These are phyloP conservation scores for Rhizopus microsporus DNA, from an alignment of 371 early-diverging fungal genomes.

Conservation along the genomic window DNA sequence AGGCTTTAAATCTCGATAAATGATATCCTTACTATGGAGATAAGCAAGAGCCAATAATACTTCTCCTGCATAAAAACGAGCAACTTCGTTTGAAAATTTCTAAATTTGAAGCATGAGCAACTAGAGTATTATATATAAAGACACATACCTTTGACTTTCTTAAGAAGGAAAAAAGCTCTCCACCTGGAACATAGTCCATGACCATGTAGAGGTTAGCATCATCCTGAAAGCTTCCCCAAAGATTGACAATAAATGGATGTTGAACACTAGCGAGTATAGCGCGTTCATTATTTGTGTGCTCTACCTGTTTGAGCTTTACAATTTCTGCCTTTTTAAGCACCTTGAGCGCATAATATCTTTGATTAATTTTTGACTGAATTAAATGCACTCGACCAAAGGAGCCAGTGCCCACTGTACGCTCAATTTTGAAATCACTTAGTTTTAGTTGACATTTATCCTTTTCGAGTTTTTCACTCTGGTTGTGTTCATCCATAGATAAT, in stretches of 20 bases:
- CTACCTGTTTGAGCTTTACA: constrained; percentile 91
- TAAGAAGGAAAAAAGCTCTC: constrained; percentile 87
- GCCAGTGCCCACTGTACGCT: constrained; percentile 87
- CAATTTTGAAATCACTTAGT: constrained; percentile 48
- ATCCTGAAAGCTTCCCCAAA: constrained; percentile 89
- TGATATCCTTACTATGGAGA: constrained; percentile 77
- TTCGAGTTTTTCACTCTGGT: neutral
- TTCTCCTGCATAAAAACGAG: constrained; percentile 79
- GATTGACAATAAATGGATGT: constrained; percentile 88
- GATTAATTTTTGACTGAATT: constrained; percentile 63
- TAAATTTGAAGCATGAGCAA: constrained; percentile 8
- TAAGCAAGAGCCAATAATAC: constrained; percentile 73
- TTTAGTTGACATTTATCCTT: constrained; percentile 12
- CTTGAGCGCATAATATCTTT: constrained; percentile 86
- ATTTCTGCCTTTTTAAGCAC: constrained; percentile 87
- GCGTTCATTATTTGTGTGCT: constrained; percentile 85
- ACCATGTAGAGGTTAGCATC: constrained; percentile 85
- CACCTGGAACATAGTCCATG: constrained; percentile 95
- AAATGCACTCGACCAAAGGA: constrained; percentile 96
- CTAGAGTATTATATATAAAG: neutral
- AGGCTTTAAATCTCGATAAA: constrained; percentile 87
- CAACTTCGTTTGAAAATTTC: constrained; percentile 88
- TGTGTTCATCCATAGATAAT: neutral
- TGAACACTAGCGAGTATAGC: constrained; percentile 74
- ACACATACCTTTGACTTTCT: constrained; percentile 32